phyloP scores from a whole-genome alignment of 495 filamentous ascomycete genomes.

The Stereocaulon alpinum region DNA sequence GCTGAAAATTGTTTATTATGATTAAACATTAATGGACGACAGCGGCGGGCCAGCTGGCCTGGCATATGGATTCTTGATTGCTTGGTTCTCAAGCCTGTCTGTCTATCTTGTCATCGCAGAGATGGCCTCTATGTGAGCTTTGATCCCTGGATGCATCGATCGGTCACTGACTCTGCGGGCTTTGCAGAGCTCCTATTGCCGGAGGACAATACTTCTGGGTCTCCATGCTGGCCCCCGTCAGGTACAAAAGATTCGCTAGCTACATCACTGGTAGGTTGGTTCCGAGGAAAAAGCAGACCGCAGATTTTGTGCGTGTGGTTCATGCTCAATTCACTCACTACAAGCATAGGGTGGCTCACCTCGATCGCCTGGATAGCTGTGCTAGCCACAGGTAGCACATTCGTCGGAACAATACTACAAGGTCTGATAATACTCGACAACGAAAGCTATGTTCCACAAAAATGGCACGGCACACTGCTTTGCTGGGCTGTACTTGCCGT shows the following conservation, averaged over 20 bases:
- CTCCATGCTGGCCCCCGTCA: constrained; percentile 30
- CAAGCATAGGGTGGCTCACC: too few relatives aligned
- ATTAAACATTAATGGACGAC: too few relatives aligned
- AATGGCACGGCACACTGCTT: constrained; percentile 35
- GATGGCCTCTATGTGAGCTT: too few relatives aligned
- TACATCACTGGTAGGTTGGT: too few relatives aligned
- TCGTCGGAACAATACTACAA: constrained; percentile 33
- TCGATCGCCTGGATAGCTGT: constrained; percentile 30
- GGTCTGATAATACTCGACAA: constrained; percentile 31
- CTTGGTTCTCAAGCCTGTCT: constrained; percentile 37
- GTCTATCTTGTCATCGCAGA: constrained; percentile 38
- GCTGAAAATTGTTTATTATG: too few relatives aligned
- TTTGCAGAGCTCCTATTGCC: constrained; percentile 28
- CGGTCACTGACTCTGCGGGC: too few relatives aligned
- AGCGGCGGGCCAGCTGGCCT: constrained; percentile 40
- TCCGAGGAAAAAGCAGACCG: too few relatives aligned
- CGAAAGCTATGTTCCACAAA: constrained; percentile 22
- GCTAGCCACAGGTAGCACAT: constrained; percentile 27
- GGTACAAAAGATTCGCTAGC: constrained; percentile 28
- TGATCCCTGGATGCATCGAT: too few relatives aligned
- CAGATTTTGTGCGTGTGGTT: too few relatives aligned
- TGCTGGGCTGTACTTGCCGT: constrained; percentile 32
- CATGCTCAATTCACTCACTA: too few relatives aligned
- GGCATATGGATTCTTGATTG: constrained; percentile 40
- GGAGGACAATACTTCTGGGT: constrained; percentile 39